phyloP scores from a whole-genome alignment of 2,329 filamentous ascomycete species.

The Macroventuria anomochaeta region DNA sequence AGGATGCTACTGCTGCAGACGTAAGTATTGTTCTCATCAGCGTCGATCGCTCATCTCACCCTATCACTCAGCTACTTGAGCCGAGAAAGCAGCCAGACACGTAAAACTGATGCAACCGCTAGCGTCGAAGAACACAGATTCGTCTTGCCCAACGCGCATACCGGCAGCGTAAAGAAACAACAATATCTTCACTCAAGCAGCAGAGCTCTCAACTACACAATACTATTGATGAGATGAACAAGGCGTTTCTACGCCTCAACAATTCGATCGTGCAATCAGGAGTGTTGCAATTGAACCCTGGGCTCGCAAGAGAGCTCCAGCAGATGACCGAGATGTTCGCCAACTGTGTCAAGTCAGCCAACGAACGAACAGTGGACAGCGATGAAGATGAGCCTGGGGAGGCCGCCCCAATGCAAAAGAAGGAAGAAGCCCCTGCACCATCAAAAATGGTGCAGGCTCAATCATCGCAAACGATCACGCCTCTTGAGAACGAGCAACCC shows the following conservation, averaged over 20 bases:
- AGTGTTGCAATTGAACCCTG: conserved; percentile 63
- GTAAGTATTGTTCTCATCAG: conserved; percentile 60
- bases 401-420: conserved; percentile 9
- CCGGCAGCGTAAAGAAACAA: conserved; percentile 81
- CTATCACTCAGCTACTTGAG: background rate
- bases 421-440: background rate
- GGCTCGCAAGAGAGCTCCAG: conserved; percentile 64
- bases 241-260: conserved; percentile 71
- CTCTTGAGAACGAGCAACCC: background rate
- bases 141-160: conserved; percentile 86
- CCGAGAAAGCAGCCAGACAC: background rate
- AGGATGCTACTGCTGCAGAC: conserved; percentile 78
- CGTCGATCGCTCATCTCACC: background rate
- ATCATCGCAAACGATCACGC: background rate
- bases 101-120: background rate
- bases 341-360: conserved; percentile 57
- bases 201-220: conserved; percentile 72
- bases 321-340: conserved; percentile 65
- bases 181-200: conserved; percentile 74
- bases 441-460: background rate
- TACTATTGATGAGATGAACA: conserved; percentile 76
- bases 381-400: conserved; percentile 47
- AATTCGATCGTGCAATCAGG: conserved; percentile 65
- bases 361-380: conserved; percentile 37
- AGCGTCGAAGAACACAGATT: conserved; percentile 86